These are phyloP conservation scores for Zygosaccharomyces bailii DNA, from an alignment of 805 yeast genomes.

Conservation along the genomic window DNA sequence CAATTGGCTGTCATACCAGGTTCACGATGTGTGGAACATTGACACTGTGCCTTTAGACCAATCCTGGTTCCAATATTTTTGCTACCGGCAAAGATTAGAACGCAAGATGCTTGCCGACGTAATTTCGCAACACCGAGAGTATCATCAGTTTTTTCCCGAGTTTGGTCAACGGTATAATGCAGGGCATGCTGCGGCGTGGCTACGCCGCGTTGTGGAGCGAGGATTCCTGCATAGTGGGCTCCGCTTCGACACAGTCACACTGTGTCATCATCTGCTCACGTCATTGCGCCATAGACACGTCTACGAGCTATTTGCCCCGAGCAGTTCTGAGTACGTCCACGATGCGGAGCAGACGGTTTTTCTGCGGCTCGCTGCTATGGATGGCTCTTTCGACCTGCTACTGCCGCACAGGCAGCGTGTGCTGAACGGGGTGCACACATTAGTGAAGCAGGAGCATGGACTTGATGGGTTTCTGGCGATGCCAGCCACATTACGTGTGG, in stretches of 20 bases:
- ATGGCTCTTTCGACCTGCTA: slow-evolving; percentile 20
- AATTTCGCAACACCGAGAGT: background rate
- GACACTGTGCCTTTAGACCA: slow-evolving; percentile 1
- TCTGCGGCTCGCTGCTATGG: slow-evolving; percentile 21
- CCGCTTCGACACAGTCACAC: slow-evolving; percentile 14
- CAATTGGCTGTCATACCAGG: slow-evolving; percentile 18
- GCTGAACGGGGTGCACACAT: slow-evolving; percentile 12
- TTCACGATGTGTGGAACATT: slow-evolving; percentile 10
- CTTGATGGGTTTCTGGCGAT: slow-evolving; percentile 13
- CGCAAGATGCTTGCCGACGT: slow-evolving; percentile 3
- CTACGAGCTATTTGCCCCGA: slow-evolving; percentile 14
- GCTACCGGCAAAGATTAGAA: slow-evolving; percentile 12
- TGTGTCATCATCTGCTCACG: slow-evolving; percentile 16
- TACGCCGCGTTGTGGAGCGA: slow-evolving; percentile 8
- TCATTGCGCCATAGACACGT: slow-evolving; percentile 20
- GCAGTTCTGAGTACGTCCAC: slow-evolving; percentile 17
- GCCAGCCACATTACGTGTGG: slow-evolving; percentile 21
- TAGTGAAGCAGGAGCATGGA: slow-evolving; percentile 10
- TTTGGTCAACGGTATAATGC: slow-evolving; percentile 12
- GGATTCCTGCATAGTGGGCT: slow-evolving; percentile 7
- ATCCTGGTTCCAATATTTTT: slow-evolving; percentile 15
- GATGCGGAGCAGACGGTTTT: slow-evolving; percentile 21
- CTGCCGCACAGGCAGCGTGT: slow-evolving; percentile 14
- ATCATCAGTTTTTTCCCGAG: background rate
- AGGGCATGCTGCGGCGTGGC: slow-evolving; percentile 12